Conservation (phyloP, 148 eudicot species). For the Spergularia marina region DNA sequence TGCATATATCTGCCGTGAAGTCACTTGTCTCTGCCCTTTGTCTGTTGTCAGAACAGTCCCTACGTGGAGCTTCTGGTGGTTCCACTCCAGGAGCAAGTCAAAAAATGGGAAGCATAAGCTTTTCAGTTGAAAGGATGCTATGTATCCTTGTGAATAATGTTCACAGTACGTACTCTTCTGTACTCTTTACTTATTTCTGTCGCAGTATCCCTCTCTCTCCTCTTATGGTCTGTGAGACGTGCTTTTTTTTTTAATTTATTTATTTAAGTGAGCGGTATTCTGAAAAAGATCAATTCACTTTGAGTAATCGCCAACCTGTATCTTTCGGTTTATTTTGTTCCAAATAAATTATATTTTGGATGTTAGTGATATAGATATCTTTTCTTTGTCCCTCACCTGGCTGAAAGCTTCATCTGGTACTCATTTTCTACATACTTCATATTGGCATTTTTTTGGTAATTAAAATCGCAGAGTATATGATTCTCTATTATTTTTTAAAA, state of each 20-base stretch:
- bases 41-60: constrained; percentile 80
- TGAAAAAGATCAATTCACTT: background rate
- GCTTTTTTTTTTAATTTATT: background rate
- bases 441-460: background rate
- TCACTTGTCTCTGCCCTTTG: constrained; percentile 93
- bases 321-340: background rate
- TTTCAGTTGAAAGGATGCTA: constrained; percentile 88
- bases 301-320: background rate
- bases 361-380: background rate
- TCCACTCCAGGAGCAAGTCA: constrained; percentile 64
- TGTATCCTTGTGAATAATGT: constrained; percentile 84
- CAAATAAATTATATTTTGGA: background rate
- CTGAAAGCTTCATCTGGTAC: background rate
- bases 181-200: background rate
- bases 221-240: background rate
- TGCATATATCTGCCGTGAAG: constrained; percentile 90
- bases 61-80: constrained; percentile 54
- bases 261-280: no score
- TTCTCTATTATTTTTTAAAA: background rate
- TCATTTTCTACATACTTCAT: background rate
- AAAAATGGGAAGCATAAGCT: constrained; percentile 85
- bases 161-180: constrained; percentile 57
- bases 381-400: background rate
- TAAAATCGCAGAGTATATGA: background rate
- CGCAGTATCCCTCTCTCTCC: background rate